Evolutionary conservation across 345 rosid genomes (phyloP), one percentile per base, ranked within the genome.

Genomic region (Gossypioides kirkii): DNA sequence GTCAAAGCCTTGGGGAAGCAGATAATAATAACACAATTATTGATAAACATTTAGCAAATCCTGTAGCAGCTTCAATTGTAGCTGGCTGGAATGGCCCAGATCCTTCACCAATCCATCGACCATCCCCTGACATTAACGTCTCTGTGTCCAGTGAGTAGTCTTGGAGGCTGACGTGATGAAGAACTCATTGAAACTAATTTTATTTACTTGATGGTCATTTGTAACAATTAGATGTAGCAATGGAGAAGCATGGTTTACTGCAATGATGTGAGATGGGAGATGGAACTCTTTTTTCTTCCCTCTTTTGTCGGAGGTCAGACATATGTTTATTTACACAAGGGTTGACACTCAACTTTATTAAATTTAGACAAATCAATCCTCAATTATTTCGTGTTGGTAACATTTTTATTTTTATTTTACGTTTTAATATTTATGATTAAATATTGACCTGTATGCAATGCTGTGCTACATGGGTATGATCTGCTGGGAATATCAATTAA

Each of bases 71-170:
- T 16, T 65, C 63, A 6, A 52, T 70, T 6, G 64, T 64, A 10
- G 76, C 59, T 14, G 77, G 69, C 12, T 81, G 84, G 88, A 80
- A 84, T 25, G 77, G 77, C 60, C 63, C 79, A 16, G 79, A 77
- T 38, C 61, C 73, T 20, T 18, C 80, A 17, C 65, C 82, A 1
- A 76, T 69, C 71, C 85, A 78, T 46, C 59, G 84, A 20, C 81
- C 83, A 42, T 87, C 84, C 23, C 88, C 88, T 22, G 90, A 84
- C 45, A 87, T 84, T 58, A 87, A 87, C 25, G 65, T 84, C 4
- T 83, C 88, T 25, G 76, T 80, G 64, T 73, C 80, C 1, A 63
- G 74, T 41, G 88, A 87, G 73, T 86, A 81, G 70, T 61, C 23
- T n/a, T n/a, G 47, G 49, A 62, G 49, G 6, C 68, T 62, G 23